Percentiles rank a stretch among this genome's conserved stretches.
These are phyloP conservation scores for Cerrena zonata DNA, from an alignment of 1,284 basidiomycete genomes.

Conservation along the genomic window DNA sequence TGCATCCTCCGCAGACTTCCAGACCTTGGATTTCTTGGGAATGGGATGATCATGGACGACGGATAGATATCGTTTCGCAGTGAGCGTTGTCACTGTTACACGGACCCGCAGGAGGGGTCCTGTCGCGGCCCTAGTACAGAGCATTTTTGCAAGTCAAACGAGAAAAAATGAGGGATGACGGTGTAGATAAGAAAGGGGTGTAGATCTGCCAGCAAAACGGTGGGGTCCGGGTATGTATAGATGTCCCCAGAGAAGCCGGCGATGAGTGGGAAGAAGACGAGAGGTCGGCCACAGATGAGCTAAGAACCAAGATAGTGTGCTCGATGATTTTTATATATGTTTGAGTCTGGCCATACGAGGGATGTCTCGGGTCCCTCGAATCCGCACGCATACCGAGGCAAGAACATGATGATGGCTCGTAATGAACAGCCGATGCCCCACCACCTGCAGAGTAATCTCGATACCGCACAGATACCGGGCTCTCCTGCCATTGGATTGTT, in stretches of 20 bases:
- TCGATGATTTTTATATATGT: not conserved
- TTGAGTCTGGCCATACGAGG: not conserved
- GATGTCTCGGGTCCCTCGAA: too few species aligned
- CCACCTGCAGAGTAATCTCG: not conserved
- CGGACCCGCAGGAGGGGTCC: constrained; percentile 19
- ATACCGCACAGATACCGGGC: not conserved
- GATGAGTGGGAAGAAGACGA: not conserved
- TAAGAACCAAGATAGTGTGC: not conserved
- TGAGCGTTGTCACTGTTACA: constrained; percentile 17
- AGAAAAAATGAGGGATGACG: not conserved
- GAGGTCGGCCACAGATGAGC: not conserved
- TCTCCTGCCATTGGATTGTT: not conserved
- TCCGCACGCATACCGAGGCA: not conserved
- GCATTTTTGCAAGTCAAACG: constrained; percentile 2
- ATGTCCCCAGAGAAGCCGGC: not conserved
- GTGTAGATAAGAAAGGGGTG: not conserved
- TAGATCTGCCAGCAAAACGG: not conserved
- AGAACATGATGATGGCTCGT: not conserved
- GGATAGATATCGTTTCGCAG: constrained; percentile 24
- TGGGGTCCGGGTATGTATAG: too few species aligned
- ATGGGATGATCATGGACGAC: constrained; percentile 28
- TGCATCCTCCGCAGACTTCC: constrained; percentile 74
- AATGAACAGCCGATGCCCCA: not conserved
- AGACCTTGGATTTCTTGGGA: constrained; percentile 68
- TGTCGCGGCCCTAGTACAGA: constrained; percentile 5